Conservation (phyloP, 768 basidiomycete genomes). For the Auriscalpium vulgare region DNA sequence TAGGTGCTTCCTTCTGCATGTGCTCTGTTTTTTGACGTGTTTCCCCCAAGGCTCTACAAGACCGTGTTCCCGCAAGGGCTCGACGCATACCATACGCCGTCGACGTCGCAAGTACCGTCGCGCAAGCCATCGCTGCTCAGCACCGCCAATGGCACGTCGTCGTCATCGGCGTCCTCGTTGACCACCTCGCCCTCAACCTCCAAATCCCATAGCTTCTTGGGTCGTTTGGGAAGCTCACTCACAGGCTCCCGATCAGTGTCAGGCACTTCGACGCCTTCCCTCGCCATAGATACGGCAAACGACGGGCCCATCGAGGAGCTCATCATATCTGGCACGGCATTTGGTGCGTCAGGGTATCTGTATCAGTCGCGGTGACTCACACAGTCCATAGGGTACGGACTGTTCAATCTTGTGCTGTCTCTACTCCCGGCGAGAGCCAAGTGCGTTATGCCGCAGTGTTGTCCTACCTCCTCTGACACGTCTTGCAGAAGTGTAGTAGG, state of each 20-base stretch:
- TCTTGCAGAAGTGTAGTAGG: slow-evolving; percentile 57
- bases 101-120: slow-evolving; percentile 28
- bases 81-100: slow-evolving; percentile 33
- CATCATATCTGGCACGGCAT: slow-evolving; percentile 68
- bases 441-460: slow-evolving; percentile 28
- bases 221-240: slow-evolving; percentile 19
- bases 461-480: not conserved
- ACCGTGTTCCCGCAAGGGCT: slow-evolving; percentile 58
- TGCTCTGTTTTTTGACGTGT: too few species aligned
- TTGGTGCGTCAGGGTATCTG: slow-evolving; percentile 37
- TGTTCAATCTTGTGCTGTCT: slow-evolving; percentile 78
- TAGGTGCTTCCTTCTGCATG: slow-evolving; percentile 23
- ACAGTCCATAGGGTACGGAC: slow-evolving; percentile 22
- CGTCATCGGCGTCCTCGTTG: slow-evolving; percentile 11
- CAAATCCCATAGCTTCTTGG: slow-evolving; percentile 17
- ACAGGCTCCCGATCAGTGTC: slow-evolving; percentile 15
- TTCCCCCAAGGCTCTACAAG: slow-evolving; percentile 46
- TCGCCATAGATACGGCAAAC: slow-evolving; percentile 1
- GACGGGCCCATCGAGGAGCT: slow-evolving; percentile 65
- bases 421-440: slow-evolving; percentile 64
- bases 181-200: slow-evolving; percentile 6
- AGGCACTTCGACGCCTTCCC: slow-evolving; percentile 5
- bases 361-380: not conserved
- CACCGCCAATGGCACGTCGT: not conserved
- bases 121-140: slow-evolving; percentile 24